Evolutionary conservation across 169 alveolate genomes (phyloP), one percentile per base, ranked within the genome.

Genomic region (Eimeria tenella): DNA sequence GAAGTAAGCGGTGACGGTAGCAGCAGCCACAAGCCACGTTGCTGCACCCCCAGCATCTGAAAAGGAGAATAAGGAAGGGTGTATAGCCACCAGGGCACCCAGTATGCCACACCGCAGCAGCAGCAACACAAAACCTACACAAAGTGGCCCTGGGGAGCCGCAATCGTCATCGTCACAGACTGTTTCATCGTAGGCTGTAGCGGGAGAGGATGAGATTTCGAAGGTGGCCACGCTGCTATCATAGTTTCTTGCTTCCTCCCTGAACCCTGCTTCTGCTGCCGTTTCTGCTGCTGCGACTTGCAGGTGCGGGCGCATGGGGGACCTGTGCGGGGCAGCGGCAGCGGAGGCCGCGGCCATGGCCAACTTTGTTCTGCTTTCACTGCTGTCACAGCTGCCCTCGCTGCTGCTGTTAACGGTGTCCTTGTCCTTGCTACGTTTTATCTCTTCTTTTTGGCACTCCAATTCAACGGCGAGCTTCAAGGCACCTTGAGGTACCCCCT

Each of bases 261-360:
- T 58, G 11, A 17, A 10, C 68, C 17, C 62, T 31, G 84, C 55
- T 31, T 13, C 84, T 74, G 62, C 84, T 25, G 84, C 84, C 7
- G 55, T n/a, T 74, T 25, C 84, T 74, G 84, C 84, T 25, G 84
- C 25, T 13, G 62, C 8, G 15, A 53, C 21, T 4, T 19, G 53
- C 25, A 21, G 17, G 52, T 68, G 77, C 77, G 42, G 77, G 53
- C 77, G 6, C 52, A 68, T 42, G 25, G 53, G 77, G 11, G 77
- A 68, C 77, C 50, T 17, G 53, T 42, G 25, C 1, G 15, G 17
- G 77, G 50, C 77, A 68, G 52, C 53, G 53, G 84, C 84, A 74
- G 84, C 84, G n/a, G 84, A n/a, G n/a, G 42, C 3, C 15, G 84
- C n/a, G 63, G 62, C 50, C 77, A 68, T 68, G 52, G 77, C 77